Conservation (phyloP, 768 basidiomycete genomes). For the Tulasnella sp. region DNA sequence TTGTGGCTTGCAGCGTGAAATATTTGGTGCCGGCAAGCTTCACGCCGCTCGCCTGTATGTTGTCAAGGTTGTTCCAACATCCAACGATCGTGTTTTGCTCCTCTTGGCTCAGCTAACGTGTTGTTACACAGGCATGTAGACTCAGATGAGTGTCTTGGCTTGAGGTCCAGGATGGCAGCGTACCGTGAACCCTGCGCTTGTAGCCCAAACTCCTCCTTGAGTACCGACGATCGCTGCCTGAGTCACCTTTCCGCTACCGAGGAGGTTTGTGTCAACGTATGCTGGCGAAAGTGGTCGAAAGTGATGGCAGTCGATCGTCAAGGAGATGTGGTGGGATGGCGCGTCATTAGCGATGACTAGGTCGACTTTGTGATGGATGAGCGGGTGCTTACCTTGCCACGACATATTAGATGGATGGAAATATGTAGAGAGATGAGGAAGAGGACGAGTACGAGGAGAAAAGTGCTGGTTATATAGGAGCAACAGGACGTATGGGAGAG, state of each 20-base stretch:
- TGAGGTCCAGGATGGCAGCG: neutral
- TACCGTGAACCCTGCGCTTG: conserved; percentile 18
- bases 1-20: conserved; percentile 48
- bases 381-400: neutral
- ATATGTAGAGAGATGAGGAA: neutral
- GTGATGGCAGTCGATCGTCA: conserved; percentile 2
- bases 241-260: conserved; percentile 63
- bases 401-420: neutral
- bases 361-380: conserved; percentile 5
- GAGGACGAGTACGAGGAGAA: neutral
- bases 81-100: conserved; percentile 55
- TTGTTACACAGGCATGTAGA: neutral
- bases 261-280: conserved; percentile 73
- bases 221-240: conserved; percentile 71
- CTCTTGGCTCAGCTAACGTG: conserved; percentile 46
- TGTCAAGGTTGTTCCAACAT: conserved; percentile 39
- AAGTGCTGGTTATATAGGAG: neutral
- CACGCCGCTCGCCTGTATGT: conserved; percentile 51
- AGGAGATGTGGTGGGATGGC: conserved; percentile 2
- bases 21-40: conserved; percentile 64
- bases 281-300: conserved; percentile 36
- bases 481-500: neutral
- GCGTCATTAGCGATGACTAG: neutral
- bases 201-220: conserved; percentile 71
- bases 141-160: neutral